Percentiles rank a stretch among this genome's conserved stretches.
phyloP scores from a whole-genome alignment of 768 basidiomycete species.

The button mushroom (Agaricus bisporus) region DNA sequence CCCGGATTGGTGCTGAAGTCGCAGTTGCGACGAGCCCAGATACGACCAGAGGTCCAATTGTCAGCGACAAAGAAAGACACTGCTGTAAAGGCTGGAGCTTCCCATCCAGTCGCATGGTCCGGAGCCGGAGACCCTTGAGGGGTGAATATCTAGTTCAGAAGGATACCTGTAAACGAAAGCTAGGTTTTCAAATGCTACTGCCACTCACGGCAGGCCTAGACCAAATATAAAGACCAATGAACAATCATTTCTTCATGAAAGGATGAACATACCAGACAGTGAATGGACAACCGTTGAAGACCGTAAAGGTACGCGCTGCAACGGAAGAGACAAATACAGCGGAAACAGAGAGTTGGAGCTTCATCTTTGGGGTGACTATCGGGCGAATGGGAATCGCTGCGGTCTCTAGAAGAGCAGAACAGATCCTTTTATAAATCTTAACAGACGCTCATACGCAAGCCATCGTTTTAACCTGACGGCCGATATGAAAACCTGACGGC shows the following conservation, averaged over 20 bases:
- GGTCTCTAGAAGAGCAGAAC: too few species aligned
- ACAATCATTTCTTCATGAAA: constrained; percentile 34
- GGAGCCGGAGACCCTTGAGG: constrained; percentile 21
- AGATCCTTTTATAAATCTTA: too few species aligned
- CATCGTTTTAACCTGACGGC: too few species aligned
- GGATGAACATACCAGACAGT: constrained; percentile 49
- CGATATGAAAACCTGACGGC: too few species aligned
- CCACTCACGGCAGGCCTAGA: constrained; percentile 16
- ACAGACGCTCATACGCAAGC: too few species aligned
- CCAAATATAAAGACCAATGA: constrained; percentile 49
- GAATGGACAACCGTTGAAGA: constrained; percentile 56
- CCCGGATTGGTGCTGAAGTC: constrained; percentile 44
- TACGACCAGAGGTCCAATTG: constrained; percentile 59
- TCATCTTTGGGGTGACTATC: constrained; percentile 4
- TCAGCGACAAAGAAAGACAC: constrained; percentile 50
- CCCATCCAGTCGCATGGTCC: constrained; percentile 39
- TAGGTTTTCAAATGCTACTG: too few species aligned
- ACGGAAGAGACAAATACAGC: constrained; percentile 22
- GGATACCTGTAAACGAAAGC: too few species aligned
- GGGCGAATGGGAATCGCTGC: too few species aligned
- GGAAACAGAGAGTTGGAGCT: not conserved
- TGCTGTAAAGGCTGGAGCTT: constrained; percentile 27
- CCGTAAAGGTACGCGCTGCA: constrained; percentile 45
- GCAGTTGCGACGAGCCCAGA: constrained; percentile 49
- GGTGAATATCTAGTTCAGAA: too few species aligned